Evolutionary conservation across 2,329 filamentous ascomycete genomes (phyloP).

Genomic region (Fusarium annulatum): DNA sequence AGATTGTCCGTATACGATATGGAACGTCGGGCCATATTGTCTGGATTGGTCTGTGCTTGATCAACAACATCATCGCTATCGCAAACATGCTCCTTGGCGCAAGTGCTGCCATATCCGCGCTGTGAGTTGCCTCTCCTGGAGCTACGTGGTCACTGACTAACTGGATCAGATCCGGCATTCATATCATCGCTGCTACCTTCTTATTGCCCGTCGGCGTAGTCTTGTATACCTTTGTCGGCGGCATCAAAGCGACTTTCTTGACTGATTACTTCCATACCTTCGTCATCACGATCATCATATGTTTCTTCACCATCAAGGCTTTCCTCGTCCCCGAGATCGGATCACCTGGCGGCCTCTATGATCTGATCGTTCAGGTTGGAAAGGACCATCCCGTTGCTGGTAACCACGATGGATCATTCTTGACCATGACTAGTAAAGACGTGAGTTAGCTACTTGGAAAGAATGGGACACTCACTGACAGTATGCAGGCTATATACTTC

Average conservation of each 20-base stretch:
- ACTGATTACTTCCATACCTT: constrained; percentile 67
- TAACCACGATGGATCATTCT: constrained; percentile 61
- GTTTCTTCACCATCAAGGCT: constrained; percentile 60
- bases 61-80: constrained; percentile 65
- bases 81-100: constrained; percentile 63
- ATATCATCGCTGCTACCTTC: constrained; percentile 62
- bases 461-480: not conserved
- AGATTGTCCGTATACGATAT: constrained; percentile 64
- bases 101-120: constrained; percentile 49
- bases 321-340: constrained; percentile 60
- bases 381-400: constrained; percentile 59
- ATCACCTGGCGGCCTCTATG: constrained; percentile 60
- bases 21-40: constrained; percentile 60
- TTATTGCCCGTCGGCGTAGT: constrained; percentile 54
- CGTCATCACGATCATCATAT: constrained; percentile 63
- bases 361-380: constrained; percentile 59
- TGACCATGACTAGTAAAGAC: constrained; percentile 67
- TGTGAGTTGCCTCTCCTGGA: constrained; percentile 38
- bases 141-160: not conserved
- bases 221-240: constrained; percentile 54
- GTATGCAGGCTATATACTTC: constrained; percentile 58
- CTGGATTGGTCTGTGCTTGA: constrained; percentile 62
- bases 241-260: constrained; percentile 56
- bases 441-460: constrained; percentile 38
- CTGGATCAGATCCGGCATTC: constrained; percentile 56